Evolutionary conservation across 2,329 filamentous ascomycete species (phyloP), one percentile per base, ranked within the genome.

Genomic region (Colletotrichum tofieldiae): DNA sequence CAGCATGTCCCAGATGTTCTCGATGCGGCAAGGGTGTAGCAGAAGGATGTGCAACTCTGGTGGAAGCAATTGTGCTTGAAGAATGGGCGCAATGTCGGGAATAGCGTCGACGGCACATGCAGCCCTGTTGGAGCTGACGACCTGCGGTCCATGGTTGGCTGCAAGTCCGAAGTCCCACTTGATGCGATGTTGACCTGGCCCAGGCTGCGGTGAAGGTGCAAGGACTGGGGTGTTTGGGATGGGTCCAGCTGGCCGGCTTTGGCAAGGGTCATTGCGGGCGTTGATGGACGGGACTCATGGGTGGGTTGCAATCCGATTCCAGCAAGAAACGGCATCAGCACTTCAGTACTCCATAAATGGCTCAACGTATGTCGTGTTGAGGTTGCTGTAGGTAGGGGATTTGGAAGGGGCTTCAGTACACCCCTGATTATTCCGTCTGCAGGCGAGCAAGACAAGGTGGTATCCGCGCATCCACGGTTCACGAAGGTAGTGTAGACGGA

Each of bases 111-210:
- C 23, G 35, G 59, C 45, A 51, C 29, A 49, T 63, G 68, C 68
- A 71, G 68, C 68, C 68, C 64, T 71, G 64, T 51, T 41, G 68
- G 54, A 35, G 60, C 41, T 71, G 49, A n/a, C 18, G 65, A 23
- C 3, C 41, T 23, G 26, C 56, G 16, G n/a, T 5, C 47, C 20
- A 18, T 67, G n/a, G 26, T 67, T 67, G 68, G 56, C 29, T 26
- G 20, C 43, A 16, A 61, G 41, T 62, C 64, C 68, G 56, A 62
- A 29, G 35, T 41, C 58, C 56, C 56, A 67, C 49, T 29, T 8
- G 29, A n/a, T 43, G 23, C 43, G 45, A 37, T 37, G 12, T 49
- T 63, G 12, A 39, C 26, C 14, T 52, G 47, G 23, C 47, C 32
- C 16, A 32, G 47, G 60, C 45, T 63, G 49, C 47, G 18, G 23